Conservation (phyloP, 495 filamentous ascomycete genomes). For the Amniculicola lignicola region DNA sequence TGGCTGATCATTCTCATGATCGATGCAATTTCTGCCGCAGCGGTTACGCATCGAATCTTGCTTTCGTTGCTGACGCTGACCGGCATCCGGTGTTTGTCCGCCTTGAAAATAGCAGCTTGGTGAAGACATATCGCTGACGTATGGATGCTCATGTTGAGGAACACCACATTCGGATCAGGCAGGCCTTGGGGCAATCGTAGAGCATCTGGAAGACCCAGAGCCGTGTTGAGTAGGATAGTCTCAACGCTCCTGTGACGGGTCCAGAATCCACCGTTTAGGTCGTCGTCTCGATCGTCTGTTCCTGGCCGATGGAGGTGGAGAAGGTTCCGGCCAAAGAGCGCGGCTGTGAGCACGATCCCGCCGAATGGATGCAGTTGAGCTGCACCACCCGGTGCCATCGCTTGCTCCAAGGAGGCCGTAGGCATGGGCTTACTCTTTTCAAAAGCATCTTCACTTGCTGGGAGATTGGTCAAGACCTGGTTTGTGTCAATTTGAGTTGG, state of each 20-base stretch:
- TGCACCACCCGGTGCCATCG: constrained; percentile 65
- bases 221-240: constrained; percentile 81
- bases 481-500: not conserved
- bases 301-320: constrained; percentile 90
- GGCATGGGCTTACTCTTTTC: constrained; percentile 70
- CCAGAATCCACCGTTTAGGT: constrained; percentile 95
- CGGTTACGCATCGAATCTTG: constrained; percentile 87
- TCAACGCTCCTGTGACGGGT: constrained; percentile 87
- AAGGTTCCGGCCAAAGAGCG: constrained; percentile 90
- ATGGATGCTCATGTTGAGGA: constrained; percentile 95
- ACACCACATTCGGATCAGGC: constrained; percentile 80
- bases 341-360: constrained; percentile 78
- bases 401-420: constrained; percentile 65
- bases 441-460: constrained; percentile 82
- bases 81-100: constrained; percentile 81
- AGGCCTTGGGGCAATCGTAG: constrained; percentile 78
- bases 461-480: constrained; percentile 79
- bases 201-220: constrained; percentile 76
- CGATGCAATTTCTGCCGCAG: constrained; percentile 90
- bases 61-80: constrained; percentile 77
- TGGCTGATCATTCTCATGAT: constrained; percentile 96
- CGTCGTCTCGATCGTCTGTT: constrained; percentile 74
- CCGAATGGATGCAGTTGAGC: constrained; percentile 72
- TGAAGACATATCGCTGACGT: constrained; percentile 96
- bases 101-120: constrained; percentile 96